Conservation (phyloP, 78 protist species). For the Dictyostelium intermedium region DNA sequence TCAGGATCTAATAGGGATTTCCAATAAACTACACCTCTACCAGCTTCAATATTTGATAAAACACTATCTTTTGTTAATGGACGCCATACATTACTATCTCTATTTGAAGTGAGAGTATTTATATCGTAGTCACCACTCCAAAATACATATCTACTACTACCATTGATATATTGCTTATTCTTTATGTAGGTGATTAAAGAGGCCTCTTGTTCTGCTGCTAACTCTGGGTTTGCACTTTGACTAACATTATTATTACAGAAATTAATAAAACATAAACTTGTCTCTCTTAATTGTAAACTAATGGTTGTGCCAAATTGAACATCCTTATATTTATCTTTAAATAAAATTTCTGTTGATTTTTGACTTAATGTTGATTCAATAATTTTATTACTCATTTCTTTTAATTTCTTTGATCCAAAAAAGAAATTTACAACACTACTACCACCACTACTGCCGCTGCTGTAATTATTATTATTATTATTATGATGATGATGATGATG, state of each 20-base stretch:
- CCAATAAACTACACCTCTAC: slow-evolving; percentile 38
- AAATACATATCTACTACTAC: slow-evolving; percentile 37
- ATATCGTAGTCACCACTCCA: slow-evolving; percentile 62
- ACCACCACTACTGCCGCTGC: neutral
- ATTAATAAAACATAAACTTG: slow-evolving; percentile 33
- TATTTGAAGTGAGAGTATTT: neutral
- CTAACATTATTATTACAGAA: slow-evolving; percentile 42
- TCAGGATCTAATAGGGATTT: slow-evolving; percentile 17
- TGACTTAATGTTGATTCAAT: slow-evolving; percentile 26
- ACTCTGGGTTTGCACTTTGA: slow-evolving; percentile 20
- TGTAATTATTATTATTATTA: neutral
- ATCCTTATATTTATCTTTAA: slow-evolving; percentile 51
- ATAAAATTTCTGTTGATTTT: slow-evolving; percentile 29
- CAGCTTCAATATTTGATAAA: slow-evolving; percentile 3
- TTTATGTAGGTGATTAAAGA: slow-evolving; percentile 7
- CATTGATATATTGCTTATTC: slow-evolving; percentile 55
- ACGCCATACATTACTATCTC: neutral
- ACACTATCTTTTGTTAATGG: neutral
- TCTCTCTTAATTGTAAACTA: slow-evolving; percentile 42
- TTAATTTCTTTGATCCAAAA: slow-evolving; percentile 24
- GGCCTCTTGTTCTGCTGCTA: slow-evolving; percentile 5
- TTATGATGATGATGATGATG: neutral
- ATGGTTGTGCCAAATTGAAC: slow-evolving; percentile 57
- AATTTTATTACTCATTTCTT: slow-evolving; percentile 29
- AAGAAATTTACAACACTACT: neutral